These are phyloP conservation scores for Capsicum pubescens DNA, from an alignment of 257 asterid genomes.

Conservation along the genomic window DNA sequence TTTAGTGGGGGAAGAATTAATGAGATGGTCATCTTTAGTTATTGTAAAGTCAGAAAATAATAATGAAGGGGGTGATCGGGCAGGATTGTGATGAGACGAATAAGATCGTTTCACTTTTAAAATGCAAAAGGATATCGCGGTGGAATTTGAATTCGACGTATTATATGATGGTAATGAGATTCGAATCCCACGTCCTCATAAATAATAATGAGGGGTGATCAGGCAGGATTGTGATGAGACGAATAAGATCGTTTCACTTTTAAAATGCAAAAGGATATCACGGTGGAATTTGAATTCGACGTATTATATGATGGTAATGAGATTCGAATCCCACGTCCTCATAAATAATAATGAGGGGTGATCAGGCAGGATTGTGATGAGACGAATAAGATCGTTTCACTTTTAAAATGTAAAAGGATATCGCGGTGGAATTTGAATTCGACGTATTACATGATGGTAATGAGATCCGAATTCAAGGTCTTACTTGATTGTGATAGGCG, in stretches of 20 bases:
- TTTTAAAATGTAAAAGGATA: too few relatives aligned
- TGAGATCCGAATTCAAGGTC: background rate
- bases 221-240: background rate
- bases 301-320: background rate
- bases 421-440: background rate
- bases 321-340: background rate
- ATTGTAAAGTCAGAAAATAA: slow-evolving; percentile 29
- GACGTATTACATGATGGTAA: background rate
- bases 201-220: too few relatives aligned
- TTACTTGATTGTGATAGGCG: background rate
- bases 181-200: background rate
- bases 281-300: background rate
- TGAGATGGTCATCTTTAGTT: slow-evolving; percentile 4
- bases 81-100: background rate
- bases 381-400: background rate
- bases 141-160: background rate
- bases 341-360: too few relatives aligned
- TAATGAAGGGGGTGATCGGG: background rate
- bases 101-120: background rate
- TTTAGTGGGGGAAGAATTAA: slow-evolving; percentile 24
- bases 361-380: too few relatives aligned
- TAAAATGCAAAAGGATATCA: too few relatives aligned
- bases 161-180: background rate
- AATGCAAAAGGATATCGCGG: too few relatives aligned
- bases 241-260: background rate